Conservation (phyloP, 805 yeast species). For the Cephaloascus fragrans region DNA sequence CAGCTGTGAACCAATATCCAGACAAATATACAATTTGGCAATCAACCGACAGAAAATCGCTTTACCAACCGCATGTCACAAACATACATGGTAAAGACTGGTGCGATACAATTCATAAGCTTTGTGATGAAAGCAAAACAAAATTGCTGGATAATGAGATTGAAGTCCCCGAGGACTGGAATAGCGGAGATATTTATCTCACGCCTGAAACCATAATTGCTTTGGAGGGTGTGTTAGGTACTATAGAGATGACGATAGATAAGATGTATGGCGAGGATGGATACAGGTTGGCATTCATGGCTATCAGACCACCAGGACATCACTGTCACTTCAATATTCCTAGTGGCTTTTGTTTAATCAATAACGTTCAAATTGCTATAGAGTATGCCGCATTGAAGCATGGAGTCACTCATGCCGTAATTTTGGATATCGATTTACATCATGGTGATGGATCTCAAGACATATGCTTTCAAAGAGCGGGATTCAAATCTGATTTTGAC, state of each 20-base stretch:
- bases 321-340: slow-evolving; percentile 81
- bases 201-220: slow-evolving; percentile 60
- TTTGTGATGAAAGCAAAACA: slow-evolving; percentile 49
- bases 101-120: slow-evolving; percentile 48
- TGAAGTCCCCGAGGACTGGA: slow-evolving; percentile 79
- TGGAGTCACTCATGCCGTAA: slow-evolving; percentile 70
- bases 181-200: slow-evolving; percentile 72
- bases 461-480: slow-evolving; percentile 73
- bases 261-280: slow-evolving; percentile 24
- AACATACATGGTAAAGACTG: slow-evolving; percentile 68
- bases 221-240: slow-evolving; percentile 67
- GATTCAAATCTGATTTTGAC: slow-evolving; percentile 41
- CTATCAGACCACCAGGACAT: slow-evolving; percentile 79
- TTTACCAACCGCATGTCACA: slow-evolving; percentile 50
- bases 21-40: slow-evolving; percentile 42
- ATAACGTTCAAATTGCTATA: slow-evolving; percentile 73
- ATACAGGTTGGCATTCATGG: slow-evolving; percentile 46
- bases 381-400: slow-evolving; percentile 61
- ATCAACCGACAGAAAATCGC: slow-evolving; percentile 35
- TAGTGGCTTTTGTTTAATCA: slow-evolving; percentile 73
- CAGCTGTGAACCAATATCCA: slow-evolving; percentile 64
- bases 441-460: slow-evolving; percentile 90
- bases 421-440: slow-evolving; percentile 75
- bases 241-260: slow-evolving; percentile 66
- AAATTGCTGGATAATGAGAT: slow-evolving; percentile 43